A percentile compares a stretch with the other conserved stretches of the same genome.
Evolutionary conservation across 1,139 yeast species (phyloP).

Genomic region (Blastobotrys petasosporus): DNA sequence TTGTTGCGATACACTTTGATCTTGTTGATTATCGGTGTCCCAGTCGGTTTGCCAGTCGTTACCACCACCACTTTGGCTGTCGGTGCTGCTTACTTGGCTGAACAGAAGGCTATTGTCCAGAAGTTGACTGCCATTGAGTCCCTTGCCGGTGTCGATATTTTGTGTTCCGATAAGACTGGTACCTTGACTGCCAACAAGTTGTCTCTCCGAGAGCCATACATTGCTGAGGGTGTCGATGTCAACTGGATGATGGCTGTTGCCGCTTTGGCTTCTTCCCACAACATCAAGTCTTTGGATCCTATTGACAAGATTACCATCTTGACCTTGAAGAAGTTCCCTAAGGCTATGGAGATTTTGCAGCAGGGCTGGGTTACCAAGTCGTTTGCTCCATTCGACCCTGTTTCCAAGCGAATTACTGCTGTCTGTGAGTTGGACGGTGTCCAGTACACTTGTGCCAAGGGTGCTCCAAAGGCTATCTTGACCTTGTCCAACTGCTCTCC

Average conservation of each 20-base stretch:
- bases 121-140: conserved; percentile 98
- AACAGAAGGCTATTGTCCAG: conserved; percentile 97
- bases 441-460: conserved; percentile 93
- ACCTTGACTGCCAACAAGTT: conserved; percentile 88
- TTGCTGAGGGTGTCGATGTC: conserved; percentile 59
- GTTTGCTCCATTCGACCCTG: conserved; percentile 97
- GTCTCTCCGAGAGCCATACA: conserved; percentile 56
- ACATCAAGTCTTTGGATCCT: conserved; percentile 67
- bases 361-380: conserved; percentile 86
- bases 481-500: conserved; percentile 96
- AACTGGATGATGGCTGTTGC: conserved; percentile 70
- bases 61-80: conserved; percentile 99
- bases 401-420: conserved; percentile 93
- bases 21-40: conserved; percentile 90
- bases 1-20: conserved; percentile 75
- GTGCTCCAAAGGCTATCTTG: conserved; percentile 98
- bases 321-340: conserved; percentile 51
- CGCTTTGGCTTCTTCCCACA: conserved; percentile 65
- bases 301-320: conserved; percentile 56
- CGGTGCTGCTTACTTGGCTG: conserved; percentile 99
- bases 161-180: conserved; percentile 99
- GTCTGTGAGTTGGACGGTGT: conserved; percentile 96
- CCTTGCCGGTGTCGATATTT: conserved; percentile 97
- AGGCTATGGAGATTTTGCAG: conserved; percentile 91
- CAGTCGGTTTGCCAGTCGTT: conserved; percentile 99